Conservation (phyloP, 2,329 filamentous ascomycete genomes). For the Cryphonectria carpinicola region DNA sequence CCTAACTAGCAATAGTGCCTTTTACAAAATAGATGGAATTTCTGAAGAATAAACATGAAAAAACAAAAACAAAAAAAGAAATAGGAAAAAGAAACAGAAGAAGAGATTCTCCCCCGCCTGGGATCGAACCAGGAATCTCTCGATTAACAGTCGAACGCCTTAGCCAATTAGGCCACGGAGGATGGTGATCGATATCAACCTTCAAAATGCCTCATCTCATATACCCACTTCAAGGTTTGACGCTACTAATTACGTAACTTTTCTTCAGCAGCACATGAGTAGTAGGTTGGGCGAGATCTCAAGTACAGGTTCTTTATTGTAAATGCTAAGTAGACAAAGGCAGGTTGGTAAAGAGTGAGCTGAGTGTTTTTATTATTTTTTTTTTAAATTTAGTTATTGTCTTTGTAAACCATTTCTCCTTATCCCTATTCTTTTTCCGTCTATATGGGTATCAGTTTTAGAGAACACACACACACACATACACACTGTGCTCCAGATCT, state of each 20-base stretch:
- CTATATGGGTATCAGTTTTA: neutral
- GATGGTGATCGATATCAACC: neutral
- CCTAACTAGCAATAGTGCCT: neutral
- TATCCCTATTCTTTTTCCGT: neutral
- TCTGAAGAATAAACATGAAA: too few species aligned
- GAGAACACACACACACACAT: neutral
- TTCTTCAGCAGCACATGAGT: neutral
- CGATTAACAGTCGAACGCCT: constrained; percentile 1
- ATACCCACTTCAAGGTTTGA: neutral
- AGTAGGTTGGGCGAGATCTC: neutral
- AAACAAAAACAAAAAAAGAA: neutral
- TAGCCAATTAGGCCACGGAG: constrained; percentile 1
- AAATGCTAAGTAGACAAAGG: neutral
- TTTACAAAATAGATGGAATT: neutral
- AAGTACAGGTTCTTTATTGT: neutral
- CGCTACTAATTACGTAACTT: neutral
- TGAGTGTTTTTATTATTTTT: neutral
- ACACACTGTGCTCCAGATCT: neutral
- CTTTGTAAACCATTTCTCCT: neutral
- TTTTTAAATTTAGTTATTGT: neutral
- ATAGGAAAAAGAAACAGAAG: neutral
- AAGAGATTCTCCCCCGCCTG: neutral
- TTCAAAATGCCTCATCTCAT: neutral
- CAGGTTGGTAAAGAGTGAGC: neutral
- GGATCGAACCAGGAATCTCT: constrained; percentile 1